phyloP scores from a whole-genome alignment of 441 rosid genomes.

The Gossypium davidsonii region DNA sequence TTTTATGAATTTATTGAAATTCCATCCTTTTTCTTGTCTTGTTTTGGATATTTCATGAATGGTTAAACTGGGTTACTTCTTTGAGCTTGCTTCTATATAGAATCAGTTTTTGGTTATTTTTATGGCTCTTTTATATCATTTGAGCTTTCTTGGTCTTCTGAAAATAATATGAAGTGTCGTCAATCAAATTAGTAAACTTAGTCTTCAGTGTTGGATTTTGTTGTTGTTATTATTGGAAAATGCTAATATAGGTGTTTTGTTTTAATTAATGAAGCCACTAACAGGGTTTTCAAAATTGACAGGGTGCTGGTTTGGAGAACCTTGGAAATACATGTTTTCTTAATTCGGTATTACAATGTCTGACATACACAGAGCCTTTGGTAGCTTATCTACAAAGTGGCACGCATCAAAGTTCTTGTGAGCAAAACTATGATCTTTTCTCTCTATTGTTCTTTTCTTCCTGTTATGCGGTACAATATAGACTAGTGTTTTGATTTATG shows the following conservation, averaged over 20 bases:
- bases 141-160: background rate
- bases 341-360: constrained; percentile 85
- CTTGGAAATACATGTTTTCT: constrained; percentile 97
- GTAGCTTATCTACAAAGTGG: constrained; percentile 86
- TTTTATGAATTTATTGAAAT: background rate
- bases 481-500: background rate
- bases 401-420: constrained; percentile 73
- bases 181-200: background rate
- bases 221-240: background rate
- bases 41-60: background rate
- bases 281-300: constrained; percentile 17
- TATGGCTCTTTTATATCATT: background rate
- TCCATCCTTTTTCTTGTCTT: background rate
- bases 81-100: background rate
- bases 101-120: background rate
- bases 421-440: constrained; percentile 24
- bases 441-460: background rate
- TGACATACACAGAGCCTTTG: constrained; percentile 91
- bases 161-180: background rate
- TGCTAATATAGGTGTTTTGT: background rate
- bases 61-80: constrained; percentile 2
- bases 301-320: constrained; percentile 95
- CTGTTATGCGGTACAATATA: background rate
- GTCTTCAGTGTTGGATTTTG: background rate
- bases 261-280: background rate